These are phyloP conservation scores for Xylariaceae sp. DNA, from an alignment of 2,329 filamentous ascomycete species.

Conservation along the genomic window DNA sequence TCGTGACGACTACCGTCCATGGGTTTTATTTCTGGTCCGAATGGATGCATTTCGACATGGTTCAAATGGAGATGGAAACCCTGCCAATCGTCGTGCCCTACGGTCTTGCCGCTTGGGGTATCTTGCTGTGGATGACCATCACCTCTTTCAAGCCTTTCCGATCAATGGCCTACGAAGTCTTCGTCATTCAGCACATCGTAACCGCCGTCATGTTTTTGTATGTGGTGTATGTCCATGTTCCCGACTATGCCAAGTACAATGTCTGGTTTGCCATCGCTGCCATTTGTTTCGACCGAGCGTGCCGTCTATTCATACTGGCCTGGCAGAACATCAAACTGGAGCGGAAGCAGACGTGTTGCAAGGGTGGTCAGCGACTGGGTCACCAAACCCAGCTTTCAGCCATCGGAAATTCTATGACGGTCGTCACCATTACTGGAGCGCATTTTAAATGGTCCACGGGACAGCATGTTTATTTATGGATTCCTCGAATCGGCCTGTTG, in stretches of 20 bases:
- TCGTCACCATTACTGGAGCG: slow-evolving; percentile 54
- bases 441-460: slow-evolving; percentile 55
- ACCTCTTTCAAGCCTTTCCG: slow-evolving; percentile 59
- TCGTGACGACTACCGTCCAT: slow-evolving; percentile 62
- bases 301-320: slow-evolving; percentile 42
- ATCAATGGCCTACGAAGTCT: slow-evolving; percentile 62
- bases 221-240: slow-evolving; percentile 59
- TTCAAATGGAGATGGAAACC: slow-evolving; percentile 51
- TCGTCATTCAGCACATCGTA: slow-evolving; percentile 61
- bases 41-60: slow-evolving; percentile 56
- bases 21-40: slow-evolving; percentile 63
- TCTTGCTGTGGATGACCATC: slow-evolving; percentile 60
- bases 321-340: slow-evolving; percentile 49
- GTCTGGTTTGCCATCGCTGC: slow-evolving; percentile 62
- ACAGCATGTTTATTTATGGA: slow-evolving; percentile 57
- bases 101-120: slow-evolving; percentile 60
- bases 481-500: slow-evolving; percentile 47
- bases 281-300: slow-evolving; percentile 56
- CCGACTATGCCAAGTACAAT: slow-evolving; percentile 52
- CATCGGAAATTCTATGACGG: slow-evolving; percentile 47
- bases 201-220: slow-evolving; percentile 58
- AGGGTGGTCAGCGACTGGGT: slow-evolving; percentile 45
- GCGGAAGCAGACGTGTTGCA: slow-evolving; percentile 38
- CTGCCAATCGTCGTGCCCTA: slow-evolving; percentile 59
- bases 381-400: slow-evolving; percentile 46